Evolutionary conservation across 345 rosid species (phyloP).

Genomic region (Camelina sativa): DNA sequence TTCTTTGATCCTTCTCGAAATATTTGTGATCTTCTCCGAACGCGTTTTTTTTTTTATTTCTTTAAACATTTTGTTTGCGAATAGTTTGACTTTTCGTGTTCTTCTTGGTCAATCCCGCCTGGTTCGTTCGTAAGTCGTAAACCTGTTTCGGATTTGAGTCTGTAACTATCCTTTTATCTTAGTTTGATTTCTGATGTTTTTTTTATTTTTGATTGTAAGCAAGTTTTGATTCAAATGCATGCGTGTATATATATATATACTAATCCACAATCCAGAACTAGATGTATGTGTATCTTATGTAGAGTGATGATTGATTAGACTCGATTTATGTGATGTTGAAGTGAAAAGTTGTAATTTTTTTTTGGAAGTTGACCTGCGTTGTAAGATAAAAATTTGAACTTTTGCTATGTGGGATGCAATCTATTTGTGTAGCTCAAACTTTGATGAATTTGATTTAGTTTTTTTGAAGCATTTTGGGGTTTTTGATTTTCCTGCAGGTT

Average conservation of each 20-base stretch:
- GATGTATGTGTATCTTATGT: conserved; percentile 16
- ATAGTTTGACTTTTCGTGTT: conserved; percentile 35
- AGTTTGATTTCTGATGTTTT: neutral
- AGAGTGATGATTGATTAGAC: conserved; percentile 2
- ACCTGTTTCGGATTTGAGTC: conserved; percentile 17
- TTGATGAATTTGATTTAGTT: neutral
- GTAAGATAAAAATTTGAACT: neutral
- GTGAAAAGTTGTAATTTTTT: neutral
- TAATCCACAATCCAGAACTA: conserved; percentile 9
- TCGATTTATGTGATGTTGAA: conserved; percentile 15
- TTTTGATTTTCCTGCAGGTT: conserved; percentile 25
- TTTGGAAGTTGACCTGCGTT: conserved; percentile 8
- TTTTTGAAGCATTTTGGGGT: conserved; percentile 1
- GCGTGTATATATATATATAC: neutral
- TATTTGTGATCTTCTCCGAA: conserved; percentile 2
- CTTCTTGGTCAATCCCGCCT: conserved; percentile 25
- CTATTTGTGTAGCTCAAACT: neutral
- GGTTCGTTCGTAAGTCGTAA: conserved; percentile 7
- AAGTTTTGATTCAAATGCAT: conserved; percentile 27
- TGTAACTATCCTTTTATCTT: neutral
- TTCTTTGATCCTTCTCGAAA: conserved; percentile 13
- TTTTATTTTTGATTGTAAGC: neutral
- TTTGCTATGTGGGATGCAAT: neutral
- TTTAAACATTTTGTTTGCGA: neutral
- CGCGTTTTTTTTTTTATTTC: conserved; percentile 16